A percentile compares a stretch with the other conserved stretches of the same genome.
phyloP scores from a whole-genome alignment of 805 yeast species.

The Candida fluviatilis region DNA sequence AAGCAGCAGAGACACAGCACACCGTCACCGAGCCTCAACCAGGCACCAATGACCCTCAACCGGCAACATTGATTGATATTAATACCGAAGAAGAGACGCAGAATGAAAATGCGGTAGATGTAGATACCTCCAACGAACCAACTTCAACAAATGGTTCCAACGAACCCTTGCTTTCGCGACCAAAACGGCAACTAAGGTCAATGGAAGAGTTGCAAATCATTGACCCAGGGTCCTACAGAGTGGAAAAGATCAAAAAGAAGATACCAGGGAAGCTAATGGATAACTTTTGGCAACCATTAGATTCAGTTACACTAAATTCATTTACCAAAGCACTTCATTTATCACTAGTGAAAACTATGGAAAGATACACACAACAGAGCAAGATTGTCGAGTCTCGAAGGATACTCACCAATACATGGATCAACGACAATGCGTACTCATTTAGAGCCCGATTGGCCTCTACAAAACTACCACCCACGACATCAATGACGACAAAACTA shows the following conservation, averaged over 20 bases:
- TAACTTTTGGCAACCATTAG: slow-evolving; percentile 27
- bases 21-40: too few species aligned
- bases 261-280: slow-evolving; percentile 25
- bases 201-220: slow-evolving; percentile 4
- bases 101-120: too few species aligned
- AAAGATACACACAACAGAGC: slow-evolving; percentile 14
- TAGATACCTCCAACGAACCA: not conserved
- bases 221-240: slow-evolving; percentile 3
- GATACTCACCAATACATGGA: slow-evolving; percentile 23
- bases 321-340: slow-evolving; percentile 23
- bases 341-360: slow-evolving; percentile 22
- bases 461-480: slow-evolving; percentile 24
- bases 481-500: slow-evolving; percentile 13
- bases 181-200: not conserved
- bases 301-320: slow-evolving; percentile 10
- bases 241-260: slow-evolving; percentile 9
- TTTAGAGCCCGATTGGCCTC: slow-evolving; percentile 20
- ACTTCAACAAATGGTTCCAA: not conserved
- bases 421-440: slow-evolving; percentile 13
- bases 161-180: not conserved
- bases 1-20: not conserved
- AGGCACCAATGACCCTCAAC: not conserved
- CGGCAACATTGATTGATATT: too few species aligned
- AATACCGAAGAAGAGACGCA: too few species aligned
- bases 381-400: slow-evolving; percentile 20